Evolutionary conservation across 1,284 basidiomycete genomes (phyloP), one percentile per base, ranked within the genome.

Genomic region (Farysia itapuensis): DNA sequence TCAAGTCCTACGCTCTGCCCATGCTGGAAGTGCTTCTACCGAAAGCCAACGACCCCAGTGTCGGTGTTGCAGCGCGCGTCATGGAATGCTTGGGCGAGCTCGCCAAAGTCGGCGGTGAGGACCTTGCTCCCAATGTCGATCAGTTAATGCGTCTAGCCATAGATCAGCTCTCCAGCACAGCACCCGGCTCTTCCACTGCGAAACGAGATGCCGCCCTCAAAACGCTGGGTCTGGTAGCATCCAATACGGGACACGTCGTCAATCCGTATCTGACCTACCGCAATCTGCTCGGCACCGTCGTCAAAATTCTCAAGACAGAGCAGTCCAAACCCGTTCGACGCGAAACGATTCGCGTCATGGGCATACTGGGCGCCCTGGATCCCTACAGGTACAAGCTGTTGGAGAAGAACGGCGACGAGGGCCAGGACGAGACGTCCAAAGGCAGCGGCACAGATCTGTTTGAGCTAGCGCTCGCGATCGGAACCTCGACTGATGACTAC

Each of bases 1-100:
- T 98, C 79, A 94, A 93, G 75, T 91, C 92, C 13, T 98, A 99
- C 77, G 91, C 92, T 0, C 82, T 94, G n/a, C 90, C 94, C 0
- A 95, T 99, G 82, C 83, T 98, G 12, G 85, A 87, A 25, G 92
- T 94, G 2, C 84, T 98, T 4, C 82, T 98, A 9, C 86, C 86
- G 20, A 93, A 92, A 72, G 90, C 92, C 1, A 85, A 86, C 49
- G 92, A 94, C 67, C 78, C 81, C 7, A 92, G 90, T 50, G 84
- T 91, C 1, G 85, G 87, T 1, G 93, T 98, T 9, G 90, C 93
- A 0, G 89, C 94, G 0, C 87, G 93, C 54, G 89, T 97, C 44
- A 82, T 98, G 39, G 88, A 89, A 81, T 96, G 93, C 74, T 83
- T 98, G 1, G 95, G 95, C 25, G 94, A 98, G 78, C 83, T 99